phyloP scores from a whole-genome alignment of 2,329 filamentous ascomycete species.

The Fusarium sp. region DNA sequence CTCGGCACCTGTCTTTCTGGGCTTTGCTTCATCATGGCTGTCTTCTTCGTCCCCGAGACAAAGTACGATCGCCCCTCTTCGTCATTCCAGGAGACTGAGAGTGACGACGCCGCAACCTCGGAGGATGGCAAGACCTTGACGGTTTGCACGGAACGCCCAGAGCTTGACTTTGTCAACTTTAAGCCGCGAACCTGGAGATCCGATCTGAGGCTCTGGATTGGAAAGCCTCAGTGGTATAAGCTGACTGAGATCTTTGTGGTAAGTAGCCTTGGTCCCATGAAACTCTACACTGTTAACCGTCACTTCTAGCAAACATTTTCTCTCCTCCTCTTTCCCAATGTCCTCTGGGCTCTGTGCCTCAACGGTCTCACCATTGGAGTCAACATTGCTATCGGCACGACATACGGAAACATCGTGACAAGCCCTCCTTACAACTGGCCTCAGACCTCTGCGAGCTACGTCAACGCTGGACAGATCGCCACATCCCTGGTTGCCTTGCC shows the following conservation, averaged over 20 bases:
- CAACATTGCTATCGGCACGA: conserved; percentile 41
- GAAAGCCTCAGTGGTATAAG: conserved; percentile 32
- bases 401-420: conserved; percentile 32
- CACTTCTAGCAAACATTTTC: conserved; percentile 30
- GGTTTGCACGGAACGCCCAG: conserved; percentile 31
- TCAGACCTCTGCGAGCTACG: conserved; percentile 32
- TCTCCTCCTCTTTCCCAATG: conserved; percentile 38
- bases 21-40: neutral
- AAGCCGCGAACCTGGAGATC: conserved; percentile 35
- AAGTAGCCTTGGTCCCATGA: neutral
- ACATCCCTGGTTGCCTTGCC: conserved; percentile 35
- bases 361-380: conserved; percentile 38
- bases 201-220: conserved; percentile 37
- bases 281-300: neutral
- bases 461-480: conserved; percentile 37
- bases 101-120: neutral
- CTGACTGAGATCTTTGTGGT: conserved; percentile 24
- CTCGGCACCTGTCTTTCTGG: neutral
- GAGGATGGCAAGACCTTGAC: neutral
- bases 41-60: neutral
- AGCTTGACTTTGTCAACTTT: conserved; percentile 36
- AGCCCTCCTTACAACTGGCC: conserved; percentile 37
- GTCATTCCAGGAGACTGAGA: neutral
- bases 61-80: neutral
- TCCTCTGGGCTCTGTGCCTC: conserved; percentile 35